Conservation (phyloP, 371 early-diverging fungal species). For the Mortierella sp. region DNA sequence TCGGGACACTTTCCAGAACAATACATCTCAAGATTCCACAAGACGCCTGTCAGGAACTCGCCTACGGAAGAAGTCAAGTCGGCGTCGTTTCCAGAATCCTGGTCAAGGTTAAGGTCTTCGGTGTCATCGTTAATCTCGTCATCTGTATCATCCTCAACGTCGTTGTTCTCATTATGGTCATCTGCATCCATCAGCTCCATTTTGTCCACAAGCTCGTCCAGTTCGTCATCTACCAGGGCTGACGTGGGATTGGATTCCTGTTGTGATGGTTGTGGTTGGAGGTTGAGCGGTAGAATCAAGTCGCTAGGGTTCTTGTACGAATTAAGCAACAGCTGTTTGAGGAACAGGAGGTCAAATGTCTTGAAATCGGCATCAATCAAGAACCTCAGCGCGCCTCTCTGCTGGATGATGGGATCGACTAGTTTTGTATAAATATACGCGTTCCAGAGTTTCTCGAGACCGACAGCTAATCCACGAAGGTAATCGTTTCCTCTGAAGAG, state of each 20-base stretch:
- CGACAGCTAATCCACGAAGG: slow-evolving; percentile 25
- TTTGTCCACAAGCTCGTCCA: slow-evolving; percentile 1
- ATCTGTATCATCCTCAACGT: slow-evolving; percentile 11
- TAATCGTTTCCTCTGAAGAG: slow-evolving; percentile 54
- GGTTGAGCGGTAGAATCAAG: neutral
- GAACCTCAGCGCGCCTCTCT: slow-evolving; percentile 11
- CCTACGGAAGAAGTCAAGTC: slow-evolving; percentile 17
- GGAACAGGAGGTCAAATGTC: slow-evolving; percentile 43
- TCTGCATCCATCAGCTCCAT: slow-evolving; percentile 20
- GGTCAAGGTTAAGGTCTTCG: too few relatives aligned
- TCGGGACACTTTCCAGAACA: slow-evolving; percentile 49
- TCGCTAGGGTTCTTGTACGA: slow-evolving; percentile 16
- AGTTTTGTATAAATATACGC: slow-evolving; percentile 35
- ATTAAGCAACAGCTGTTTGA: slow-evolving; percentile 41
- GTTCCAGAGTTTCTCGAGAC: slow-evolving; percentile 38
- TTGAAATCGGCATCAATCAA: slow-evolving; percentile 36
- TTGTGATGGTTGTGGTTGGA: neutral
- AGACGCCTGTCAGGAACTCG: slow-evolving; percentile 28
- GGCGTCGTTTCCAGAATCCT: too few relatives aligned
- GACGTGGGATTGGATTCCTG: neutral
- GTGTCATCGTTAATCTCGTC: slow-evolving; percentile 4
- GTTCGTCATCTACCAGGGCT: neutral
- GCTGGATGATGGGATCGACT: slow-evolving; percentile 14
- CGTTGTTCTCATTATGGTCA: slow-evolving; percentile 11
- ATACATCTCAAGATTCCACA: slow-evolving; percentile 54